A percentile compares a stretch with the other conserved stretches of the same genome.
Conservation (phyloP, 202 grass and related monocot genomes). For the Carex sylvatica region DNA sequence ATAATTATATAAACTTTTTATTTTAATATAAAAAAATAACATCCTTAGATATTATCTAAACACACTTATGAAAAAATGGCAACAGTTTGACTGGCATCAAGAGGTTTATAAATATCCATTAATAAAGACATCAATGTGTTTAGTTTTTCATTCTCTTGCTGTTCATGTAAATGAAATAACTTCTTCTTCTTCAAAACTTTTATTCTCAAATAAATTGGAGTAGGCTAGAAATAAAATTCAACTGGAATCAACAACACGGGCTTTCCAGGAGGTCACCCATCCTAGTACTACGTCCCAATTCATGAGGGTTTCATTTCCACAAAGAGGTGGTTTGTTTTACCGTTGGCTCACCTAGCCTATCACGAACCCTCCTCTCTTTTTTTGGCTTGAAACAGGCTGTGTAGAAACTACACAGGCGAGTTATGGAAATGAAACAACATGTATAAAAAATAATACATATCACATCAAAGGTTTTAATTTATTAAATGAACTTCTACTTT, state of each 20-base stretch:
- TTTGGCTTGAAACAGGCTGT: too few species aligned
- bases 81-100: neutral
- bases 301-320: too few species aligned
- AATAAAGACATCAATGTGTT: neutral
- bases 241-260: too few species aligned
- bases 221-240: too few species aligned
- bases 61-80: neutral
- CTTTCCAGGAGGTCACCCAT: too few species aligned
- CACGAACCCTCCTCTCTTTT: too few species aligned
- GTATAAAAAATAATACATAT: neutral
- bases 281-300: too few species aligned
- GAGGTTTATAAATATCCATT: neutral
- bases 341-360: too few species aligned
- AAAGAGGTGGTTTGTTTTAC: too few species aligned
- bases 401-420: too few species aligned
- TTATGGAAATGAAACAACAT: neutral
- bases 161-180: neutral
- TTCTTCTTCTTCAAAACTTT: too few species aligned
- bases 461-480: neutral
- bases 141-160: neutral
- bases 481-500: neutral
- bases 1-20: neutral
- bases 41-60: neutral
- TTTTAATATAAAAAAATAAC: neutral
- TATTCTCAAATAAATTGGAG: too few species aligned